Conservation (phyloP, 257 asterid genomes). For the Nicotiana noctiflora region DNA sequence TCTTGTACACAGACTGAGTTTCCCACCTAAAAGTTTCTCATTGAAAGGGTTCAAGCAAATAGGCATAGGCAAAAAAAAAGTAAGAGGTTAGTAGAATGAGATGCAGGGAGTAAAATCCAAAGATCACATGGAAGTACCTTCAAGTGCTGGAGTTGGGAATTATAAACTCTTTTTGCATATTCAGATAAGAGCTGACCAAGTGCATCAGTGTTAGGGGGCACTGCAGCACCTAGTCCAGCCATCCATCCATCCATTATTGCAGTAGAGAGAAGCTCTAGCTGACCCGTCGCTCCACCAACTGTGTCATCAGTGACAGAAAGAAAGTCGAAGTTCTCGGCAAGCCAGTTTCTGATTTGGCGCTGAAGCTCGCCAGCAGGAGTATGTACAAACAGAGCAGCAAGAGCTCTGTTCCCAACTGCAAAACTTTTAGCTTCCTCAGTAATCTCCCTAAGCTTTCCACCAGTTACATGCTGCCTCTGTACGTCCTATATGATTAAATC, state of each 20-base stretch:
- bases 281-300: constrained; percentile 85
- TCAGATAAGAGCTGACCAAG: constrained; percentile 94
- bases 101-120: not conserved
- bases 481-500: constrained; percentile 53
- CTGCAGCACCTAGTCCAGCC: constrained; percentile 99
- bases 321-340: constrained; percentile 89
- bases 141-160: constrained; percentile 87
- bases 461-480: constrained; percentile 95
- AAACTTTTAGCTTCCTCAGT: constrained; percentile 89
- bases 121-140: constrained; percentile 42
- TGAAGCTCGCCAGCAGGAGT: constrained; percentile 99
- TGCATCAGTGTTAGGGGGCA: constrained; percentile 88
- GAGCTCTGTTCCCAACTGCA: constrained; percentile 84
- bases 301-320: constrained; percentile 78
- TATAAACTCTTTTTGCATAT: constrained; percentile 83
- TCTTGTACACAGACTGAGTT: not conserved
- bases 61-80: not conserved
- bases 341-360: constrained; percentile 98
- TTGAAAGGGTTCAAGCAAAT: not conserved
- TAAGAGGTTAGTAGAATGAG: not conserved
- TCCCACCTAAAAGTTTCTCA: not conserved
- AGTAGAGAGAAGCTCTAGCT: constrained; percentile 96
- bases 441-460: constrained; percentile 93
- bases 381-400: constrained; percentile 92
- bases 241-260: constrained; percentile 99